These are phyloP conservation scores for Cyclotella atomus DNA, from an alignment of 108 stramenopile genomes.

Conservation along the genomic window DNA sequence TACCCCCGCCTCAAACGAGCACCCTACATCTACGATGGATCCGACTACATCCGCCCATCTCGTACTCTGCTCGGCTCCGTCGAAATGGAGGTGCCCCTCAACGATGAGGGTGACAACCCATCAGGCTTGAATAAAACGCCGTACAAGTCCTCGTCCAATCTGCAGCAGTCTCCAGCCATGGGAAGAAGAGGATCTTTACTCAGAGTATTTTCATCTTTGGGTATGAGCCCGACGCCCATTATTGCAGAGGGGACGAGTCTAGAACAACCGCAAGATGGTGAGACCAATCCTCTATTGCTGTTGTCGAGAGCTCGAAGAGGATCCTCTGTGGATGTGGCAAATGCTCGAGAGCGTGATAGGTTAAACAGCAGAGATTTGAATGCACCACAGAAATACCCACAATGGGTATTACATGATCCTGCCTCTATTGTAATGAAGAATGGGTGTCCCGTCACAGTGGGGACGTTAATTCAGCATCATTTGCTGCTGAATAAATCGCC, in stretches of 20 bases:
- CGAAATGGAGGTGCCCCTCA: not conserved
- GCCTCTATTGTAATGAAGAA: constrained; percentile 46
- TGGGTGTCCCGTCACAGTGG: constrained; percentile 32
- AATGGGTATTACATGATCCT: constrained; percentile 44
- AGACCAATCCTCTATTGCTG: constrained; percentile 4
- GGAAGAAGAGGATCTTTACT: constrained; percentile 37
- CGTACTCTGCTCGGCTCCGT: not conserved
- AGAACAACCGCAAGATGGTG: not conserved
- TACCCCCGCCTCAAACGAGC: constrained; percentile 47
- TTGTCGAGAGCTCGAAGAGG: constrained; percentile 31
- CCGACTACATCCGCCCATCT: constrained; percentile 19
- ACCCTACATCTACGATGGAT: constrained; percentile 49
- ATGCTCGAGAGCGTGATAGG: not conserved
- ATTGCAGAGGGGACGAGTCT: not conserved
- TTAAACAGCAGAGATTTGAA: not conserved
- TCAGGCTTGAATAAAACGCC: not conserved
- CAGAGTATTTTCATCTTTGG: constrained; percentile 37
- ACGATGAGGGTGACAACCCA: constrained; percentile 17
- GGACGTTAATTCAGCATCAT: constrained; percentile 46
- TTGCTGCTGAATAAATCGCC: constrained; percentile 18
- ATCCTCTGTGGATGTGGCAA: not conserved
- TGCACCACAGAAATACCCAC: constrained; percentile 23
- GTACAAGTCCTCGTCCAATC: constrained; percentile 4
- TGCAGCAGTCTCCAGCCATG: not conserved
- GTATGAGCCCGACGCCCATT: constrained; percentile 41